Base-by-base conservation (phyloP, 2,329 filamentous ascomycete genomes). In the Elsinoe arachidis region DNA sequence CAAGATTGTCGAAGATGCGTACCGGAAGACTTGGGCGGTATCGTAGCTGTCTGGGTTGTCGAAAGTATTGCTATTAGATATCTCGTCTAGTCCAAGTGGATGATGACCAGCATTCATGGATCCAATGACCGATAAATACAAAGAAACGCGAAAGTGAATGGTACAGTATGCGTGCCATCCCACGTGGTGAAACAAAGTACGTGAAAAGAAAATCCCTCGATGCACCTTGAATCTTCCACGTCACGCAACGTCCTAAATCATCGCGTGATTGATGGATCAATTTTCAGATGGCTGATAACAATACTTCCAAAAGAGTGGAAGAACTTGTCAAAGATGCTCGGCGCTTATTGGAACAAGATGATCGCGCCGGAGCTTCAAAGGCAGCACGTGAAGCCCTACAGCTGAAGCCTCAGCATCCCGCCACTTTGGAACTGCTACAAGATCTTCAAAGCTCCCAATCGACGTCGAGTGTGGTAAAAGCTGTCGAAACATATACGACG, bases 361-460 rank as follows among this genome's bases (percentile, higher is more conserved):
- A 56, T 23, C 54, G 54, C 14, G 41, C n/a, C 21, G 41, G 41
- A 14, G 54, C 54, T 11, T 46, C 41, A 34, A 56, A 46, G 14
- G 54, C 39, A 11, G 54, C 54, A 9, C 33, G 33, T 17, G 39
- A 56, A 30, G 54, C 54, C 3, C 23, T 56, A 11, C 54, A 56
- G 33, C 17, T 56, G 11, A 14, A 46, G 21, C 54, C 54, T 26
- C 39, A 56, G 15, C 43, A 38, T 38, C 39, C 33, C 19, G 69
- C 73, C 35, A 72, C 71, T 2, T 69, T 70, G 35, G 68, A 69
- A 52, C 60, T 74, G 6, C 46, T 74, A 56, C 64, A 65, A 43
- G 64, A 68, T 7, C 43, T 56, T 5, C 54, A 56, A 26, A 46
- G 30, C 33, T 33, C 54, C 3, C 39, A 56, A 26, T 33, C 54